phyloP scores from a whole-genome alignment of 2,329 filamentous ascomycete genomes.

The Cladophialophora exuberans region DNA sequence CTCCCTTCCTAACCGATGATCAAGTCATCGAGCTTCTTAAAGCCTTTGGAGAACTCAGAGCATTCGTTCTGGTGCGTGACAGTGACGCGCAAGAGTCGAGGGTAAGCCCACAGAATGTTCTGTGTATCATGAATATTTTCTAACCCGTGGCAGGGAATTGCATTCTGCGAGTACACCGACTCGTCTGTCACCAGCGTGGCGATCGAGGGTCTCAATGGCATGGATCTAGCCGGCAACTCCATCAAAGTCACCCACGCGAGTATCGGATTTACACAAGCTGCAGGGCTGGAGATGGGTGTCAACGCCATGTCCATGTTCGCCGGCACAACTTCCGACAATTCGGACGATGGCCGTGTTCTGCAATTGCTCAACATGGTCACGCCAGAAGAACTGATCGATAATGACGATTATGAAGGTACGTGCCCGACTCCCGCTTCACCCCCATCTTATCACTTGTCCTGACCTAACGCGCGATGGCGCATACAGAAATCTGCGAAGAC shows the following conservation, averaged over 20 bases:
- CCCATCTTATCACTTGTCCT: not conserved
- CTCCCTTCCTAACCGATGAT: conserved; percentile 83
- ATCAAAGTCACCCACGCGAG: conserved; percentile 87
- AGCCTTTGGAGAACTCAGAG: conserved; percentile 90
- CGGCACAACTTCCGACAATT: conserved; percentile 77
- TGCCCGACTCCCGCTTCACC: not conserved
- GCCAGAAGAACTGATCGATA: conserved; percentile 88
- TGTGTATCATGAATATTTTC: conserved; percentile 39
- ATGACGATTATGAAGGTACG: conserved; percentile 90
- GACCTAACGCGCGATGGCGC: not conserved
- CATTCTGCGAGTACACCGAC: conserved; percentile 93
- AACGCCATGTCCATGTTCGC: conserved; percentile 98
- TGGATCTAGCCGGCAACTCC: conserved; percentile 86
- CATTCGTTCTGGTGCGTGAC: conserved; percentile 89
- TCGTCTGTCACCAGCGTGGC: conserved; percentile 75
- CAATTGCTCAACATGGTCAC: conserved; percentile 99
- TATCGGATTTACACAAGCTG: conserved; percentile 89
- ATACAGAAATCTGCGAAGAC: conserved; percentile 90
- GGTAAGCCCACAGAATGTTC: conserved; percentile 56
- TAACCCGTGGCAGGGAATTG: conserved; percentile 70
- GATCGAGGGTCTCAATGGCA: conserved; percentile 86
- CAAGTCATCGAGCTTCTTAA: conserved; percentile 88
- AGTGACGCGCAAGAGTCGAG: conserved; percentile 81
- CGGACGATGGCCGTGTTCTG: conserved; percentile 80
- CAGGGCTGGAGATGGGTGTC: conserved; percentile 91